Conservation (phyloP, 352 stramenopile species). For the Phytophthora vignae region DNA sequence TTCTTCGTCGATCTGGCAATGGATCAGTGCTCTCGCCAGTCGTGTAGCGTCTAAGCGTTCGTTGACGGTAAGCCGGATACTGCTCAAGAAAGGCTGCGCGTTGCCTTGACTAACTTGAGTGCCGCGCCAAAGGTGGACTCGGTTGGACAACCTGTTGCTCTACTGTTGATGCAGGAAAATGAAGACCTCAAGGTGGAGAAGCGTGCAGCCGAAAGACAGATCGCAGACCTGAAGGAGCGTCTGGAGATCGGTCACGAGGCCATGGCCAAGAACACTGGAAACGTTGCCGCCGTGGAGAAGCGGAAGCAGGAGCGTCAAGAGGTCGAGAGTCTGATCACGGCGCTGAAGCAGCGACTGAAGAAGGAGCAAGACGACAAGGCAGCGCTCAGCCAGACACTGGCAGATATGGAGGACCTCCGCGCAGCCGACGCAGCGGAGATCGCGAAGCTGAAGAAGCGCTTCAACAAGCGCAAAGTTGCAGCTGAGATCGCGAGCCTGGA, state of each 20-base stretch:
- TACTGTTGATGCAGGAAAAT: slow-evolving; percentile 1
- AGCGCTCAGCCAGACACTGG: not conserved
- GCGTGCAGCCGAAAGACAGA: not conserved
- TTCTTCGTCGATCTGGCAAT: not conserved
- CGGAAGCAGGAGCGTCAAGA: not conserved
- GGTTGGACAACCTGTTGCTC: not conserved
- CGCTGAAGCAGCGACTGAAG: slow-evolving; percentile 4
- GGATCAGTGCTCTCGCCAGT: not conserved
- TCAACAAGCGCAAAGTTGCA: slow-evolving; percentile 1
- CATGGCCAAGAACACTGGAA: not conserved
- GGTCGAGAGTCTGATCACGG: not conserved
- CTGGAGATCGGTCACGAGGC: not conserved
- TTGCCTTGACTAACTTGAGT: not conserved
- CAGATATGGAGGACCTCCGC: not conserved
- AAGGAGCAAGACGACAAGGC: slow-evolving; percentile 1
- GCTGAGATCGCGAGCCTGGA: slow-evolving; percentile 8
- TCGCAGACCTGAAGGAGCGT: slow-evolving; percentile 3
- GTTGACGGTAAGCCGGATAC: not conserved
- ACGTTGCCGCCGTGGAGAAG: not conserved
- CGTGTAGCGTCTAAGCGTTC: not conserved
- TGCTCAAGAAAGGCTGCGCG: not conserved
- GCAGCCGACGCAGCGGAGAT: not conserved
- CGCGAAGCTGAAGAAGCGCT: slow-evolving; percentile 6
- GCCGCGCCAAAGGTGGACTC: not conserved
- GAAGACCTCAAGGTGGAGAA: slow-evolving; percentile 3